Evolutionary conservation across 2,329 filamentous ascomycete genomes (phyloP).

Genomic region (Dactylellina sp.): DNA sequence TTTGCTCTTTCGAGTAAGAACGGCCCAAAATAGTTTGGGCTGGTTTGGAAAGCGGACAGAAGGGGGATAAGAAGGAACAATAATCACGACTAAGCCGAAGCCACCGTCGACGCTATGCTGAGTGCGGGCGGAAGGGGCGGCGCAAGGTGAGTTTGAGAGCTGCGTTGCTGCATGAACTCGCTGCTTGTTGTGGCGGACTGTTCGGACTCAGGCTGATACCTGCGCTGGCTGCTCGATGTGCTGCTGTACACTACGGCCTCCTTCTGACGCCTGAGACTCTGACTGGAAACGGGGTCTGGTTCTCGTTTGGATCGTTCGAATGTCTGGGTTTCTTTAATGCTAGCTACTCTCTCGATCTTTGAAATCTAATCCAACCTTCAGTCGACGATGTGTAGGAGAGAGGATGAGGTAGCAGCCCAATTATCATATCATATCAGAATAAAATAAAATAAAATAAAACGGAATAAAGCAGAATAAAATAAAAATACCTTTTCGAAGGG

Average conservation of each 20-base stretch:
- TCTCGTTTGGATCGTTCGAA: not conserved
- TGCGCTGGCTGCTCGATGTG: no score
- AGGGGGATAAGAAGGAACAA: conserved; percentile 18
- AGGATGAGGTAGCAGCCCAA: no score
- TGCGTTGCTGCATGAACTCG: conserved; percentile 48
- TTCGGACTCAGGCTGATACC: conserved; percentile 47
- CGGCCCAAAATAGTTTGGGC: conserved; percentile 29
- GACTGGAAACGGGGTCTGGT: not conserved
- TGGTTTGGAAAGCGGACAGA: conserved; percentile 30
- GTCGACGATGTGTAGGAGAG: no score
- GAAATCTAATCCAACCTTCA: no score
- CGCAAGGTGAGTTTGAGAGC: conserved; percentile 32
- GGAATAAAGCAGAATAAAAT: not conserved
- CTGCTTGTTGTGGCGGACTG: conserved; percentile 31
- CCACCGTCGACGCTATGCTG: not conserved
- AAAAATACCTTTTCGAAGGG: conserved; percentile 1
- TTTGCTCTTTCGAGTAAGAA: conserved; percentile 39
- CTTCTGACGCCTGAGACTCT: conserved; percentile 36
- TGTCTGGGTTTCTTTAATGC: no score
- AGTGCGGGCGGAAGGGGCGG: not conserved
- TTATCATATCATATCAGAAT: no score
- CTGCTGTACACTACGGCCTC: no score
- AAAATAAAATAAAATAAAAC: no score
- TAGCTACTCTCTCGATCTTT: no score
- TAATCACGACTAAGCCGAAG: conserved; percentile 33